Percentiles rank a stretch among this genome's conserved stretches.
Evolutionary conservation across 176 grass and related monocot genomes (phyloP).

Genomic region (Phyllostachys edulis): DNA sequence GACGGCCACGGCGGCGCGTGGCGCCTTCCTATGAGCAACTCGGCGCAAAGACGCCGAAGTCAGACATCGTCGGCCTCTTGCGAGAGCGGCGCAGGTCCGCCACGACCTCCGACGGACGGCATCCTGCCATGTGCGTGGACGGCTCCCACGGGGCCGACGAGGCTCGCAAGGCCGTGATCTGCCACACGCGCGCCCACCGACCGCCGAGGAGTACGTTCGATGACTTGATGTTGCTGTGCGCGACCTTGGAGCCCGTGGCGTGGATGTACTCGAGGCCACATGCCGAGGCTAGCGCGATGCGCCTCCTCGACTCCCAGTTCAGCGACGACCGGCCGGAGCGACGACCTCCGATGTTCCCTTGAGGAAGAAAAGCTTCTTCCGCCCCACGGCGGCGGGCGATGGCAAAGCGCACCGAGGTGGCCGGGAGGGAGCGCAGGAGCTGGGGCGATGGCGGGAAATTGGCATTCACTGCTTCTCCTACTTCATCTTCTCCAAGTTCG

Average conservation of each 20-base stretch:
- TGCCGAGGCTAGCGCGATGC: conserved; percentile 61
- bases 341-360: too few species aligned
- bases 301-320: conserved; percentile 56
- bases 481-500: too few species aligned
- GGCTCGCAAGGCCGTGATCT: conserved; percentile 65
- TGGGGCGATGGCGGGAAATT: too few species aligned
- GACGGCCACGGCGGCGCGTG: conserved; percentile 51
- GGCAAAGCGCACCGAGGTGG: too few species aligned
- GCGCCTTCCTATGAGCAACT: conserved; percentile 76
- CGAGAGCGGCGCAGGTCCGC: conserved; percentile 47
- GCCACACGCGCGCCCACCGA: conserved; percentile 60
- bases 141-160: conserved; percentile 50
- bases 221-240: conserved; percentile 77
- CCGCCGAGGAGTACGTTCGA: conserved; percentile 62
- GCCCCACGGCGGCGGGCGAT: too few species aligned
- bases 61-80: conserved; percentile 80
- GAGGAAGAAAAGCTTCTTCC: too few species aligned
- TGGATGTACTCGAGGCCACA: conserved; percentile 80
- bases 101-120: conserved; percentile 67
- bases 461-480: too few species aligned
- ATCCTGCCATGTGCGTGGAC: conserved; percentile 45
- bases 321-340: conserved; percentile 56
- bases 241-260: conserved; percentile 53
- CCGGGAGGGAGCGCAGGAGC: too few species aligned
- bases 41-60: conserved; percentile 69